Evolutionary conservation across 176 grass and related monocot species (phyloP), one percentile per base, ranked within the genome.

Genomic region (Oryza coarctata): DNA sequence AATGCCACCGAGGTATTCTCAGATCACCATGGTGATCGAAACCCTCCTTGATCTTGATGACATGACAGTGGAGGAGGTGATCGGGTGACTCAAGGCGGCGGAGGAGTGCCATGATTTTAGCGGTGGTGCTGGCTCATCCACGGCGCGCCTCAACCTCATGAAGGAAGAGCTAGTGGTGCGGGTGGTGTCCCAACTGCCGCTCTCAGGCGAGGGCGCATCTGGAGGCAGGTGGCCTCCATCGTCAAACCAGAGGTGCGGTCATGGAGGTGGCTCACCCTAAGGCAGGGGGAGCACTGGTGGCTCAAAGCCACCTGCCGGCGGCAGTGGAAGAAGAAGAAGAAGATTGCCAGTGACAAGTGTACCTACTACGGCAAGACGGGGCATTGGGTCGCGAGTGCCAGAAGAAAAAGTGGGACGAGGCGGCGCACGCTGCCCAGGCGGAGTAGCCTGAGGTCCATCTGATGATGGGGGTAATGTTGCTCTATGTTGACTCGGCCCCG

Each of bases 71-170:
- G 66, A 68, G 66, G 66, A 69, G 66, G 4, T 39, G 20, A 35
- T 69, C 10, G 66, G 66, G 34, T 7, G 7, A 39, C 7, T 39
- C 6, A 39, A 39, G 38, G 38, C 7, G 38, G 38, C 38, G 38
- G 38, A 38, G 65, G 65, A 68, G 0, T 2, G 7, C 0, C 15
- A 68, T 3, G 33, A 4, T 0, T 2, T 36, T 0, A 5, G 0
- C 0, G 7, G 32, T 8, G 3, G 7, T n/a, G 31, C 7, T 7
- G 3, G 17, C 3, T 1, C 1, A 0, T 0, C 7, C 2, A 10
- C 5, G 1, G 30, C 7, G 2, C 0, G 6, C 0, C 32, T 38
- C 2, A 68, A 68, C 1, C 65, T 68, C 8, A 68, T 6, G 2
- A 29, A 68, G 65, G 65, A 68, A 1, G 33, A 68, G 33, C 18